Conservation (phyloP, 1,139 yeast species). For the Suhomyces yuchorum region DNA sequence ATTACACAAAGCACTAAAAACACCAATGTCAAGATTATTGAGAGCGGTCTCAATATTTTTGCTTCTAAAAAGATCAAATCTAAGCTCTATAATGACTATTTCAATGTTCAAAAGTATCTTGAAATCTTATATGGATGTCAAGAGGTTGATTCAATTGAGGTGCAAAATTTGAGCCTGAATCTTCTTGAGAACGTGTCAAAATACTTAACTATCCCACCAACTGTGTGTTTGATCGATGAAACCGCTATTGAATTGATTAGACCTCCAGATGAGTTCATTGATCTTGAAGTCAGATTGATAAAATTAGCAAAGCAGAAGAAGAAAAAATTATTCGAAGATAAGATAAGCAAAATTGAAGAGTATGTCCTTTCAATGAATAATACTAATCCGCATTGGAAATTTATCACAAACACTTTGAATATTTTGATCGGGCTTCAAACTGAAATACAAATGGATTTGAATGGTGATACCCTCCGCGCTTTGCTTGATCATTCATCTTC, state of each 20-base stretch:
- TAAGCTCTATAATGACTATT: constrained; percentile 60
- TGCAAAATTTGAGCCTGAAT: constrained; percentile 52
- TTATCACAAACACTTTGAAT: constrained; percentile 55
- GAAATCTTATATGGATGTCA: constrained; percentile 58
- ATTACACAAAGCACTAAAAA: background rate
- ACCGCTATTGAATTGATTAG: constrained; percentile 52
- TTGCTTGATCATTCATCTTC: constrained; percentile 59
- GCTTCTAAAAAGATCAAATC: constrained; percentile 53
- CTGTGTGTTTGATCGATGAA: constrained; percentile 56
- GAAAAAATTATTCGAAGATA: constrained; percentile 43
- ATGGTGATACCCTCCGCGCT: constrained; percentile 44
- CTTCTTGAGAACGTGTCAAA: constrained; percentile 51
- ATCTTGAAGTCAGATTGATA: constrained; percentile 57
- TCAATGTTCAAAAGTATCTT: constrained; percentile 50
- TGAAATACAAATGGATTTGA: constrained; percentile 53
- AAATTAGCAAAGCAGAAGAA: constrained; percentile 61
- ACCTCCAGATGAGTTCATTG: constrained; percentile 64
- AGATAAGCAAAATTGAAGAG: constrained; percentile 46
- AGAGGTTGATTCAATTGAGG: constrained; percentile 57
- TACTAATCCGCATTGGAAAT: constrained; percentile 67
- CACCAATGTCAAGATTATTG: constrained; percentile 48
- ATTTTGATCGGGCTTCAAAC: constrained; percentile 58
- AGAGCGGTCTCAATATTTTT: constrained; percentile 67
- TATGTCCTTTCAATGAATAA: constrained; percentile 42
- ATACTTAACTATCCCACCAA: constrained; percentile 58